phyloP scores from a whole-genome alignment of 1,284 basidiomycete genomes.

The Pseudozyma thailandica region DNA sequence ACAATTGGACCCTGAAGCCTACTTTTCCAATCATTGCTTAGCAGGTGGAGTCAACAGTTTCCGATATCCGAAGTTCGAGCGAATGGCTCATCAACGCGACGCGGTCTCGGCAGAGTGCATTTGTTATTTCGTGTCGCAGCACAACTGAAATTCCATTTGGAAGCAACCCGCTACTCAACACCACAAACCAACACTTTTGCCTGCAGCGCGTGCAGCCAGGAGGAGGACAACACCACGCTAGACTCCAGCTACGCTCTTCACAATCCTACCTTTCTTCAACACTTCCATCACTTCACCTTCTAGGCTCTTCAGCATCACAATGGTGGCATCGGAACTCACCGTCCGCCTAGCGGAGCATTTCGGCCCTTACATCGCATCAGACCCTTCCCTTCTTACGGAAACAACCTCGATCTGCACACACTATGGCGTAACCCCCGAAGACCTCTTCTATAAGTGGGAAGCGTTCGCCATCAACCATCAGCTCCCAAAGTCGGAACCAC shows the following conservation, averaged over 20 bases:
- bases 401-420: constrained; percentile 46
- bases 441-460: constrained; percentile 61
- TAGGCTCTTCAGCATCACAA: neutral
- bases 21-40: neutral
- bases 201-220: neutral
- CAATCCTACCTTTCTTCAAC: neutral
- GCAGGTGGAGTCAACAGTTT: neutral
- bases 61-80: constrained; percentile 24
- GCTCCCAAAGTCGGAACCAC: constrained; percentile 33
- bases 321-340: constrained; percentile 31
- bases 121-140: too few relatives aligned
- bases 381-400: constrained; percentile 39
- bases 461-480: constrained; percentile 51
- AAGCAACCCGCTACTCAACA: too few relatives aligned
- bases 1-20: constrained; percentile 17
- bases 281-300: neutral
- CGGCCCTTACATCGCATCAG: constrained; percentile 33
- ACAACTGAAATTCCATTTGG: too few relatives aligned
- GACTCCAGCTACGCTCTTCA: too few relatives aligned
- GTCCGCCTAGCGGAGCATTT: constrained; percentile 32
- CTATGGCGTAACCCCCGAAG: constrained; percentile 46
- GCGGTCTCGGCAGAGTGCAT: constrained; percentile 12
- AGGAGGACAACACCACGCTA: too few relatives aligned
- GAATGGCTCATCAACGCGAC: constrained; percentile 40
- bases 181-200: too few relatives aligned